Evolutionary conservation across 345 rosid genomes (phyloP).

Genomic region (Clausena lansium): DNA sequence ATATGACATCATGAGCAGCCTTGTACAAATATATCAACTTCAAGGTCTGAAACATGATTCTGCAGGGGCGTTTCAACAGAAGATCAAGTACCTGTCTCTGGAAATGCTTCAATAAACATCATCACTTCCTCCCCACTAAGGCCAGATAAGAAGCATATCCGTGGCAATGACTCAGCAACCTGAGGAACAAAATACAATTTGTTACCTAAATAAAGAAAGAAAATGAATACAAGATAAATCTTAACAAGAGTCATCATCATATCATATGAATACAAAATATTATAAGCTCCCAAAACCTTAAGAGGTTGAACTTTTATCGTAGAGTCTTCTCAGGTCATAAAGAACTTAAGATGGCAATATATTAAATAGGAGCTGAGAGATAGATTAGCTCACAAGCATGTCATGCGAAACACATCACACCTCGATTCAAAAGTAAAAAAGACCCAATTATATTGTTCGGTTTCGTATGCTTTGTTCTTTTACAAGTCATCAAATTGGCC

Average conservation of each 20-base stretch:
- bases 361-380: background rate
- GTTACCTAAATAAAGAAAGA: background rate
- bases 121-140: conserved; percentile 91
- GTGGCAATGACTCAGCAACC: conserved; percentile 64
- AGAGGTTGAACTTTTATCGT: background rate
- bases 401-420: background rate
- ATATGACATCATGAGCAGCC: background rate
- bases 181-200: conserved; percentile 20
- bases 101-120: conserved; percentile 91
- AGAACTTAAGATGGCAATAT: background rate
- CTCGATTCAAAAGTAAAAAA: background rate
- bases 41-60: no score
- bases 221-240: background rate
- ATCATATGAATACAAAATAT: background rate
- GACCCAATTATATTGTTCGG: background rate
- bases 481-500: background rate
- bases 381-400: background rate
- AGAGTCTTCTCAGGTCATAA: background rate
- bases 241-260: background rate
- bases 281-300: background rate
- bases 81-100: conserved; percentile 56
- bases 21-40: background rate
- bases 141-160: conserved; percentile 85
- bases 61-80: no score
- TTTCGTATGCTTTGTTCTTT: background rate